A percentile compares a stretch with the other conserved stretches of the same genome.
Conservation (phyloP, 768 basidiomycete genomes). For the Naematelia aurantialba region DNA sequence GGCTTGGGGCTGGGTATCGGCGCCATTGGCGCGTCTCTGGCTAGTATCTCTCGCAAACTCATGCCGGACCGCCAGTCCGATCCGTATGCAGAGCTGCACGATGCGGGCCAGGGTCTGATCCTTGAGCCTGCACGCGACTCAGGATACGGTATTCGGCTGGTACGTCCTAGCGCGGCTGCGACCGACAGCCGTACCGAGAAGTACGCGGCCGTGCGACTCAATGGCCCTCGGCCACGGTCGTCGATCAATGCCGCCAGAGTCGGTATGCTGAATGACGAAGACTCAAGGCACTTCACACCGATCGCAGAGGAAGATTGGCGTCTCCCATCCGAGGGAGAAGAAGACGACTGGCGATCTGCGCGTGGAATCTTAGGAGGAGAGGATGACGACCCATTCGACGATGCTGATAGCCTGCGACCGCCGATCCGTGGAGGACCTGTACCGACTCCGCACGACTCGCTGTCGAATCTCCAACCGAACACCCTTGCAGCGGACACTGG, state of each 20-base stretch:
- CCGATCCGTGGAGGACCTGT: conserved; percentile 35
- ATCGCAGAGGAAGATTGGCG: conserved; percentile 43
- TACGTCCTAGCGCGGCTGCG: conserved; percentile 52
- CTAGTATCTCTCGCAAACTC: conserved; percentile 17
- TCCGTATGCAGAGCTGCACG: conserved; percentile 14
- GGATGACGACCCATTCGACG: conserved; percentile 23
- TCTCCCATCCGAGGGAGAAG: conserved; percentile 14
- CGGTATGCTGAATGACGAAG: conserved; percentile 49
- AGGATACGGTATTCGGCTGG: conserved; percentile 44
- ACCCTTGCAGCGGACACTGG: conserved; percentile 51
- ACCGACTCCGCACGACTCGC: conserved; percentile 43
- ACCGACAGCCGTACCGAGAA: conserved; percentile 24
- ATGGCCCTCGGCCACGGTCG: background rate
- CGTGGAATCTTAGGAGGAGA: conserved; percentile 19
- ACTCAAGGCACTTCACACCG: conserved; percentile 26
- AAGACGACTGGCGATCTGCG: conserved; percentile 25
- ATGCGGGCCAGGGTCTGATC: conserved; percentile 12
- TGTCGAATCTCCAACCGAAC: conserved; percentile 29
- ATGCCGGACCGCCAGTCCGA: conserved; percentile 5
- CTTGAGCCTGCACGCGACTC: conserved; percentile 28
- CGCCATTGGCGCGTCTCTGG: conserved; percentile 25
- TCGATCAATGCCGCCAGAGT: conserved; percentile 32
- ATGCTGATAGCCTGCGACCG: conserved; percentile 42
- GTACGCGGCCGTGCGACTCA: background rate
- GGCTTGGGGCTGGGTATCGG: conserved; percentile 30